Base-by-base conservation (phyloP, 192 early-diverging fungal species). In the Pilobolus umbonatus region DNA sequence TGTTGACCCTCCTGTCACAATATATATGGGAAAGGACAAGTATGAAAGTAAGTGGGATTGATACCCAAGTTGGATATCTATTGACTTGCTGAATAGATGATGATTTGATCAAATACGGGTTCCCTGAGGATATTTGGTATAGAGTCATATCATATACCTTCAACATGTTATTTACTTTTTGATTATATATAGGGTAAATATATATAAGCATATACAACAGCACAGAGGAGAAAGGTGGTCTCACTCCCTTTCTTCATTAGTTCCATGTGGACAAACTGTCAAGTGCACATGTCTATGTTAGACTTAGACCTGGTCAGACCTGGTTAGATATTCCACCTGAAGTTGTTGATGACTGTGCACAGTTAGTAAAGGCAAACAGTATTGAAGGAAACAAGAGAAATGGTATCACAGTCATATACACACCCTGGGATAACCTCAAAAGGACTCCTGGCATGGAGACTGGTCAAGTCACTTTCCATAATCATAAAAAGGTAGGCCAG, bases 11-110 rank as follows among this genome's bases (percentile, higher is more conserved):
- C 80, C 91, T 3, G 89, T 86, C 25, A 69, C 73, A 24, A 85
- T 99, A 34, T 99, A 96, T 67, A 95, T 99, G 93, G 96, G 96
- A 59, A 96, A 92, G 69, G 94, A 99, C 78, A 98, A 96, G 73
- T 95, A 85, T 68, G 96, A 99, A 73, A 99, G 85, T 86, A 74
- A 67, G 74, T 31, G 11, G 15, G 5, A 35, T 53, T 14, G n/a
- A 29, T 50, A 14, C 21, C 4, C 31, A 25, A 17, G n/a, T 64
- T 22, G 1, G 24, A 30, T 19, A 26, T 46, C 10, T 24, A 22
- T 36, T 60, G 46, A 39, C 32, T 61, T 26, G n/a, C 24, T 21
- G 12, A 30, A 43, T 61, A 80, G 78, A 95, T 78, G 94, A 95
- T 52, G 95, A 96, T 22, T 71, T 97, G 39, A 97, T 97, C 45